Evolutionary conservation across 2,329 filamentous ascomycete species (phyloP), one percentile per base, ranked within the genome.

Genomic region (Fusarium ambrosium): DNA sequence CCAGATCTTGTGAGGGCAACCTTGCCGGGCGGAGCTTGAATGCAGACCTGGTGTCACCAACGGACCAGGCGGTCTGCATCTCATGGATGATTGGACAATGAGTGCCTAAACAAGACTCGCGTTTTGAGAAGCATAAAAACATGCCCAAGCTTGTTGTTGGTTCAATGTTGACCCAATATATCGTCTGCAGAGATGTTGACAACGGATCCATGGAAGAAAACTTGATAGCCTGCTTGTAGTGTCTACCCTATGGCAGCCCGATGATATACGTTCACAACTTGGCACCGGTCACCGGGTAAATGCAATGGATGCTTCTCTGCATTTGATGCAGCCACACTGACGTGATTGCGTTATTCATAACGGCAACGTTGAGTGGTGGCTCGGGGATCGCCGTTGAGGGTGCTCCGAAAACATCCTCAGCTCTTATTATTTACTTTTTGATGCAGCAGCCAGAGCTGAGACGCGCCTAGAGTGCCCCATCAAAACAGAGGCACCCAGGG

Each of bases 361-460:
- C 27, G 18, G 22, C 34, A 27, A n/a, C 51, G 9, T 29, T 65
- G 39, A 65, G 41, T 45, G 53, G 63, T 51, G 37, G 37, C 29
- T 60, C 63, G 22, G 41, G 16, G 43, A 62, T 45, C 29, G 58
- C 60, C 48, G 72, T 62, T 56, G 55, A 63, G 45, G 32, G 34
- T 24, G 53, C 37, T 58, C 22, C 43, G 37, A 72, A 75, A 58
- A 71, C 67, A 75, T 70, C 29, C 59, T 63, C 60, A 56, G 51
- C 45, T 73, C 62, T 73, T 68, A 58, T 69, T 56, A 61, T 75
- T 75, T 73, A 43, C 55, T 68, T 71, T 65, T 73, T 75, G 59
- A 61, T 73, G 72, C 66, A 70, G 72, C 36, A 70, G 72, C 11
- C 41, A 62, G 48, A 68, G 48, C 45, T 73, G 72, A 75, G 72